A percentile compares a stretch with the other conserved stretches of the same genome.
Evolutionary conservation across 345 rosid genomes (phyloP).

Genomic region (Murraya paniculata): DNA sequence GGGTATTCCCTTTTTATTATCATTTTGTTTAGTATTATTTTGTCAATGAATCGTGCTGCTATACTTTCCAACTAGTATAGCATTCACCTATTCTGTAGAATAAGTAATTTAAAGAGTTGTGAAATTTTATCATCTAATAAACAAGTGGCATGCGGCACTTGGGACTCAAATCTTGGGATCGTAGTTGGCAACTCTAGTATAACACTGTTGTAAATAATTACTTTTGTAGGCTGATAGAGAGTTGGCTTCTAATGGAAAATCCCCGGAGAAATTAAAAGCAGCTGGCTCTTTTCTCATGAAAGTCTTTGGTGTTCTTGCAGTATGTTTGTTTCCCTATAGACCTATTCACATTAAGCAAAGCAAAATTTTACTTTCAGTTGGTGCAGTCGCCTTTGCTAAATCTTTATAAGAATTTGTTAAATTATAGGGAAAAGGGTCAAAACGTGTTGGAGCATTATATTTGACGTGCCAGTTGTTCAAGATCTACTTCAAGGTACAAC

Average conservation of each 20-base stretch:
- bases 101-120: too few species aligned
- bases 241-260: conserved; percentile 72
- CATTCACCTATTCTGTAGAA: too few species aligned
- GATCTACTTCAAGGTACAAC: conserved; percentile 78
- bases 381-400: conserved; percentile 2
- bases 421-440: conserved; percentile 87
- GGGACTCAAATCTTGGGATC: too few species aligned
- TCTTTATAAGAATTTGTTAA: neutral
- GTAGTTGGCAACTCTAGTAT: too few species aligned
- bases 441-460: conserved; percentile 91
- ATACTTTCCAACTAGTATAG: too few species aligned
- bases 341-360: neutral
- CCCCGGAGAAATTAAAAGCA: conserved; percentile 90
- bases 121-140: too few species aligned
- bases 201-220: conserved; percentile 2
- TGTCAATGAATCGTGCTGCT: too few species aligned
- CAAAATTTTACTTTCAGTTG: neutral
- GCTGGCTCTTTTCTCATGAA: conserved; percentile 98
- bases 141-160: too few species aligned
- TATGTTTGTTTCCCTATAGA: conserved; percentile 34
- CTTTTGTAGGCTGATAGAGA: conserved; percentile 76
- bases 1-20: conserved; percentile 39
- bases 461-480: conserved; percentile 96
- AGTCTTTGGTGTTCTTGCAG: conserved; percentile 94
- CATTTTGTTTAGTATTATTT: neutral